These are phyloP conservation scores for Paecilomyces sp. DNA, from an alignment of 2,329 filamentous ascomycete species.

Conservation along the genomic window DNA sequence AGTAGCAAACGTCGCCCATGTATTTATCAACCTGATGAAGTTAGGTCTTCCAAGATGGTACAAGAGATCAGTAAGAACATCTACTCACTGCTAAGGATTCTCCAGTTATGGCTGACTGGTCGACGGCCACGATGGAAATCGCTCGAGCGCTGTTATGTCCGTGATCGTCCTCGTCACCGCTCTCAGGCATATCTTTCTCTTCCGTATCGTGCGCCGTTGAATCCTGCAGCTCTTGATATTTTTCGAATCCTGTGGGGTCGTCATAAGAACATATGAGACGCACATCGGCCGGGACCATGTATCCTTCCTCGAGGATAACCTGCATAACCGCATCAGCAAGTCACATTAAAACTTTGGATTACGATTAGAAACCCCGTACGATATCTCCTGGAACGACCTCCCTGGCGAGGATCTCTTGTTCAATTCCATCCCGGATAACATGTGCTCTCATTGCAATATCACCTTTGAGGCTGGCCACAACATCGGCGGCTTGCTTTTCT, in stretches of 20 bases:
- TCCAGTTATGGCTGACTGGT: slow-evolving; percentile 69
- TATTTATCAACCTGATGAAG: slow-evolving; percentile 21
- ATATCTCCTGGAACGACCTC: slow-evolving; percentile 68
- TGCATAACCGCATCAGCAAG: slow-evolving; percentile 17
- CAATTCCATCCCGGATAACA: slow-evolving; percentile 57
- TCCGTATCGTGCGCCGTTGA: slow-evolving; percentile 50
- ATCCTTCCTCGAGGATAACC: slow-evolving; percentile 62
- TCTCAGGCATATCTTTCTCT: slow-evolving; percentile 28
- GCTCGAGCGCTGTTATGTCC: slow-evolving; percentile 56
- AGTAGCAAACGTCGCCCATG: slow-evolving; percentile 65
- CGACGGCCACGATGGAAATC: slow-evolving; percentile 53
- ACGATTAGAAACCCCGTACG: slow-evolving; percentile 35
- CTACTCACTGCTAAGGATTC: slow-evolving; percentile 67
- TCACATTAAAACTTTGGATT: neutral
- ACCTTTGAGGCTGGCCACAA: slow-evolving; percentile 63
- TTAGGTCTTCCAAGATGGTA: neutral
- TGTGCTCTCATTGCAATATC: slow-evolving; percentile 65
- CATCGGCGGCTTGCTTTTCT: slow-evolving; percentile 67
- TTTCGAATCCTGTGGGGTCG: slow-evolving; percentile 54
- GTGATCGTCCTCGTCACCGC: slow-evolving; percentile 47
- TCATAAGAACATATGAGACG: slow-evolving; percentile 64
- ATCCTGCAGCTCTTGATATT: slow-evolving; percentile 55
- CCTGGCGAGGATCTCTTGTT: slow-evolving; percentile 57
- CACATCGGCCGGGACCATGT: slow-evolving; percentile 58
- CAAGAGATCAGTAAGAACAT: neutral